phyloP scores from a whole-genome alignment of 441 rosid species.

The Bocquillonia castaneifolia region DNA sequence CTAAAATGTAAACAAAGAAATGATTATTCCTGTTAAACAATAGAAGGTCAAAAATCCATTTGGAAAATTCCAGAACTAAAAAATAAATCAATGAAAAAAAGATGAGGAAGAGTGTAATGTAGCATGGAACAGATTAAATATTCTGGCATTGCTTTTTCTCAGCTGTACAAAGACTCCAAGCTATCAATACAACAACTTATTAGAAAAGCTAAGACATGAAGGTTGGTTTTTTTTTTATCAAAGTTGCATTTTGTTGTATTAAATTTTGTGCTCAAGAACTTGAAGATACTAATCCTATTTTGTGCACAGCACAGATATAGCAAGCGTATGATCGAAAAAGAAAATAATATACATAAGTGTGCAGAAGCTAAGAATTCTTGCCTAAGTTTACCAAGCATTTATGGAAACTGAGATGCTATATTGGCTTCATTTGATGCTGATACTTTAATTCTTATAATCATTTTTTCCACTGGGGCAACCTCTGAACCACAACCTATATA shows the following conservation, averaged over 20 bases:
- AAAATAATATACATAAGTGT: background rate
- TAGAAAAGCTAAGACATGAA: too few species aligned
- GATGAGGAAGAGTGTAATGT: too few species aligned
- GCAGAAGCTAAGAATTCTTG: background rate
- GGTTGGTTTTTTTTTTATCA: too few species aligned
- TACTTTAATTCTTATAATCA: slow-evolving; percentile 23
- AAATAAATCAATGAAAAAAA: too few species aligned
- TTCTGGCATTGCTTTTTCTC: too few species aligned
- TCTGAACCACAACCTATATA: slow-evolving; percentile 77
- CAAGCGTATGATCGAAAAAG: background rate
- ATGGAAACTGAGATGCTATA: background rate
- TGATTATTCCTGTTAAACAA: background rate
- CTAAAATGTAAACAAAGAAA: background rate
- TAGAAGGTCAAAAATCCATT: too few species aligned
- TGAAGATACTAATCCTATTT: background rate
- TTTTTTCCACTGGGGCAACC: slow-evolving; percentile 89
- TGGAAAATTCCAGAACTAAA: too few species aligned
- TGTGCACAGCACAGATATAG: background rate
- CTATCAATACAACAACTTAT: too few species aligned
- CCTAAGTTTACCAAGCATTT: background rate
- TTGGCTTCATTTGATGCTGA: background rate
- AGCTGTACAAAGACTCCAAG: too few species aligned
- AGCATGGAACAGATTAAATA: too few species aligned
- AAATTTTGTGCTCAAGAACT: too few species aligned
- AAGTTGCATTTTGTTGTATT: too few species aligned